Evolutionary conservation across 1,139 yeast species (phyloP), one percentile per base, ranked within the genome.

Genomic region (Blastobotrys arbuscula): DNA sequence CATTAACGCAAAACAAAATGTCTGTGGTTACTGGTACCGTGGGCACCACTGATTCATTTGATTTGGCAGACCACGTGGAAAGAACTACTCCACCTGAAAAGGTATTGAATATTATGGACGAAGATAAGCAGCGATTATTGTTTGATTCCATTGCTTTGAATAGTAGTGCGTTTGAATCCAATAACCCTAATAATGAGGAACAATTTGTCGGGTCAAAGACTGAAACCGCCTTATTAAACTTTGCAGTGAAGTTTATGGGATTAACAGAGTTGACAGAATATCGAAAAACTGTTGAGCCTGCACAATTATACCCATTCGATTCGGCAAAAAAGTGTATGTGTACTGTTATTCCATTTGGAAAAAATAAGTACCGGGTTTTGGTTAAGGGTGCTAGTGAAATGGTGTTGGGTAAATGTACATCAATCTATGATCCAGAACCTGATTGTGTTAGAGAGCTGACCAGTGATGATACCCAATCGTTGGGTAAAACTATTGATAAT

Each of bases 351-450:
- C 62, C 69, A 16, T 60, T 60, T 18, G 67, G 64, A 37, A 71
- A 67, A 4, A 64, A 71, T 35, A 35, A 35, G 24, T 84, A 68
- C 66, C 76, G 94, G 52, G 70, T 89, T 48, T 82, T 78, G 53
- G 73, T 86, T 53, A 92, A 92, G 70, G 98, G 99, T 54, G 98
- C 98, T 1, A 92, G 97, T 0, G 99, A 92, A 68, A 79, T 90
- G 52, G 75, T 92, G 16, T 75, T 87, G 57, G 74, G 75, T 47
- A 72, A 76, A 55, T 85, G 96, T 65, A 20, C 62, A 13, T 35
- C 44, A 2, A 55, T 62, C 26, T 49, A 58, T 44, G 61, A 58
- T 38, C 51, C 53, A 6, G 42, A 45, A 28, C 46, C 54, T 10
- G 74, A 53, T 53, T 64, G 63, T 58, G 70, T 60, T 52, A 55